phyloP scores from a whole-genome alignment of 257 asterid species.

The Ehretia macrophylla region DNA sequence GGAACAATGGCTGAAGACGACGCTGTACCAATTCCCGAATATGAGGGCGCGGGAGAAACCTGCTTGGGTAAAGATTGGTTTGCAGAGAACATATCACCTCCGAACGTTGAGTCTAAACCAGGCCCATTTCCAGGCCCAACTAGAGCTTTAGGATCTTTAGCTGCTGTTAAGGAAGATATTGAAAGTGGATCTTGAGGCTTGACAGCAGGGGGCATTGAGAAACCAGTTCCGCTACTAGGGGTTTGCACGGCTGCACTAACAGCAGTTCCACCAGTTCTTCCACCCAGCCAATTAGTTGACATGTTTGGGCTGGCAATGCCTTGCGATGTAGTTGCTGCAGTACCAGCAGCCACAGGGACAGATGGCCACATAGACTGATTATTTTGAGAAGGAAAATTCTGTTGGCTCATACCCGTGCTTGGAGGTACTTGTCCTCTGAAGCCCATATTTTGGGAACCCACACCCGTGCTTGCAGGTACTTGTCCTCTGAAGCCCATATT shows the following conservation, averaged over 20 bases:
- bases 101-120: constrained; percentile 21
- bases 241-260: constrained; percentile 37
- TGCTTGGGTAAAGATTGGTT: constrained; percentile 35
- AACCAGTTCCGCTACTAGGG: constrained; percentile 40
- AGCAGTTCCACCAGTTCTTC: constrained; percentile 39
- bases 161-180: constrained; percentile 27
- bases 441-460: too few species aligned
- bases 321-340: constrained; percentile 41
- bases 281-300: constrained; percentile 48
- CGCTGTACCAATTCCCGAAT: too few species aligned
- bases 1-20: constrained; percentile 52
- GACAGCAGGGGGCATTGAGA: constrained; percentile 27
- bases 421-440: constrained; percentile 37
- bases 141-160: too few species aligned
- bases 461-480: constrained; percentile 34
- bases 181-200: constrained; percentile 36
- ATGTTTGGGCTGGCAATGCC: constrained; percentile 31
- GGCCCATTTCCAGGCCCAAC: constrained; percentile 12
- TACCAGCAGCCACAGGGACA: constrained; percentile 33
- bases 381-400: constrained; percentile 51
- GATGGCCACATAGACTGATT: constrained; percentile 49
- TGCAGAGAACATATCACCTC: constrained; percentile 44
- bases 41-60: constrained; percentile 13
- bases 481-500: background rate
- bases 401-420: constrained; percentile 50